Conservation (phyloP, 257 asterid genomes). For the Solanum sitiens region DNA sequence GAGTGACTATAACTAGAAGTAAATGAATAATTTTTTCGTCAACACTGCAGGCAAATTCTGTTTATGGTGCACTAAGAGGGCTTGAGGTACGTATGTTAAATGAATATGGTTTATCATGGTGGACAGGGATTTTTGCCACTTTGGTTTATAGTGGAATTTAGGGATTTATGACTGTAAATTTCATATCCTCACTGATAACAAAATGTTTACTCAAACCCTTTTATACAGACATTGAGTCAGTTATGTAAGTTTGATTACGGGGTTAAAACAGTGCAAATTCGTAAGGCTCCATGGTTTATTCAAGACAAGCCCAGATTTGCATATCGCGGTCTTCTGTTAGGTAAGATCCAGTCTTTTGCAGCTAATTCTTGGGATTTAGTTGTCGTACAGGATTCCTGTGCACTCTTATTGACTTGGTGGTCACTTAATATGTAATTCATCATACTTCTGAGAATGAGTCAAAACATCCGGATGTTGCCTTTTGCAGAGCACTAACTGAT, state of each 20-base stretch:
- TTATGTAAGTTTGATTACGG: conserved; percentile 68
- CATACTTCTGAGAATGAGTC: not conserved
- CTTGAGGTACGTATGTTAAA: conserved; percentile 53
- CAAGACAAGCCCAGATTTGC: conserved; percentile 81
- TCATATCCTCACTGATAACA: not conserved
- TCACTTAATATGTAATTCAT: not conserved
- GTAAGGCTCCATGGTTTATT: conserved; percentile 82
- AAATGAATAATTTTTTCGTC: not conserved
- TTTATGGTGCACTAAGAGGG: conserved; percentile 80
- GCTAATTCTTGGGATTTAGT: not conserved
- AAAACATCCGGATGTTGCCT: not conserved
- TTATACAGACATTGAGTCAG: conserved; percentile 73
- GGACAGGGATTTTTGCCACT: not conserved
- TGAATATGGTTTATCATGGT: not conserved
- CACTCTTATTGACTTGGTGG: not conserved
- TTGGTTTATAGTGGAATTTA: not conserved
- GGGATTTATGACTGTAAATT: not conserved
- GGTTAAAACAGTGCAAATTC: conserved; percentile 54
- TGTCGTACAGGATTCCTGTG: not conserved
- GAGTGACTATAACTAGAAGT: not conserved
- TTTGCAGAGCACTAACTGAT: not conserved
- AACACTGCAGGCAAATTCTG: conserved; percentile 65
- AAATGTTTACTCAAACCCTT: not conserved
- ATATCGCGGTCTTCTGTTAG: conserved; percentile 79
- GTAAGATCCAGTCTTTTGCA: conserved; percentile 17